Conservation (phyloP, 2,329 filamentous ascomycete genomes). For the Ophiostoma sp. region DNA sequence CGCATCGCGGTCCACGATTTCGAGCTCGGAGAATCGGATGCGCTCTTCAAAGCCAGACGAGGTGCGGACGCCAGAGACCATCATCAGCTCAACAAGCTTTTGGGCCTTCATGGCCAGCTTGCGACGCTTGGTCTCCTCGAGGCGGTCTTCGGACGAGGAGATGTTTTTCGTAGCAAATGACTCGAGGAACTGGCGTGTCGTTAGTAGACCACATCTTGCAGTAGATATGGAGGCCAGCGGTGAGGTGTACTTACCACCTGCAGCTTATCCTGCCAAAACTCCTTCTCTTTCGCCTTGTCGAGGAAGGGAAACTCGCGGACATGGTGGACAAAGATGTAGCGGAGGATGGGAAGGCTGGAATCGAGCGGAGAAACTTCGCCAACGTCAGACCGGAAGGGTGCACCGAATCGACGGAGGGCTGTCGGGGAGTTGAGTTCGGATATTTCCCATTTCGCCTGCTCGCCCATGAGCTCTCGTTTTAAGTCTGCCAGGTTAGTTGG, state of each 20-base stretch:
- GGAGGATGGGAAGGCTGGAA: slow-evolving; percentile 85
- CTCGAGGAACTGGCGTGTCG: slow-evolving; percentile 66
- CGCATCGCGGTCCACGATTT: slow-evolving; percentile 89
- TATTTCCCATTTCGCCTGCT: slow-evolving; percentile 89
- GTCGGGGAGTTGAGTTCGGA: slow-evolving; percentile 91
- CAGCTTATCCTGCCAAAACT: slow-evolving; percentile 98
- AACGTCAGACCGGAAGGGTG: slow-evolving; percentile 88
- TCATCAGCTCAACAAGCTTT: slow-evolving; percentile 98
- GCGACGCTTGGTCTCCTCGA: slow-evolving; percentile 92
- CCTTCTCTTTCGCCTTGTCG: slow-evolving; percentile 94
- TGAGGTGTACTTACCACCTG: slow-evolving; percentile 65
- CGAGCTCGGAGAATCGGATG: slow-evolving; percentile 94
- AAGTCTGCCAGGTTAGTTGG: slow-evolving; percentile 61
- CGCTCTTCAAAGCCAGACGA: slow-evolving; percentile 97
- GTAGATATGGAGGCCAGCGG: too few species aligned
- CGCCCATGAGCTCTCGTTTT: slow-evolving; percentile 89
- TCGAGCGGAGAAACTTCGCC: slow-evolving; percentile 92
- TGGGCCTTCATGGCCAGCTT: slow-evolving; percentile 92
- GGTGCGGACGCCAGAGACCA: slow-evolving; percentile 95
- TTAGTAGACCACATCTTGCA: too few species aligned
- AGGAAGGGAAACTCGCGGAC: slow-evolving; percentile 97
- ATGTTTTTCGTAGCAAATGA: slow-evolving; percentile 97
- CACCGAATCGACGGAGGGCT: slow-evolving; percentile 89
- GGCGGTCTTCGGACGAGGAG: slow-evolving; percentile 90
- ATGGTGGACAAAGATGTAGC: slow-evolving; percentile 98